Evolutionary conservation across 2,329 filamentous ascomycete species (phyloP).

Genomic region (Xylariaceae sp.): DNA sequence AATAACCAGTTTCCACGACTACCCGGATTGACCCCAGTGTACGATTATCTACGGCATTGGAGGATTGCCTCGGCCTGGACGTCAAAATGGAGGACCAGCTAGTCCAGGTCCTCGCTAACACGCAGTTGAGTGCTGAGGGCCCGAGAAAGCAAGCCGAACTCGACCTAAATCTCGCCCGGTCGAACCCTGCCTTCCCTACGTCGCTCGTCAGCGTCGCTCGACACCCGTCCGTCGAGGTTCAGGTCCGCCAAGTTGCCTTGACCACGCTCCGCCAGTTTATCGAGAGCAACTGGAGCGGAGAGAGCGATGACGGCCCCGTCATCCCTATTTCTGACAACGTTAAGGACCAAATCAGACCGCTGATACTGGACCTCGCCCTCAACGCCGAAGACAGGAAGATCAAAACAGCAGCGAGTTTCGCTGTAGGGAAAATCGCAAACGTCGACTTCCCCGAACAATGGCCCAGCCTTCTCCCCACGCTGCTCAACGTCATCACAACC

Average conservation of each 20-base stretch:
- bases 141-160: constrained; percentile 82
- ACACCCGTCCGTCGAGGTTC: constrained; percentile 65
- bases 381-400: constrained; percentile 72
- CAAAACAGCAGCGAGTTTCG: constrained; percentile 70
- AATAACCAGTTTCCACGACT: too few species aligned
- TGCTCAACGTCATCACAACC: constrained; percentile 70
- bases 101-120: constrained; percentile 79
- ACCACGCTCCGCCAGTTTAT: constrained; percentile 78
- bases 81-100: constrained; percentile 81
- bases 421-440: constrained; percentile 89
- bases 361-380: constrained; percentile 72
- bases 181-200: constrained; percentile 66
- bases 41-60: too few species aligned
- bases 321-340: constrained; percentile 66
- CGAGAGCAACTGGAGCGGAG: constrained; percentile 74
- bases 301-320: constrained; percentile 60
- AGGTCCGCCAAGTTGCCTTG: constrained; percentile 78
- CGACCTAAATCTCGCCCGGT: constrained; percentile 67
- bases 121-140: constrained; percentile 69
- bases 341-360: constrained; percentile 67
- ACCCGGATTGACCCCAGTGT: too few species aligned
- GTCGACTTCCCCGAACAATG: constrained; percentile 92
- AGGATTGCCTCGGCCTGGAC: constrained; percentile 5
- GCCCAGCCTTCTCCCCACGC: constrained; percentile 78
- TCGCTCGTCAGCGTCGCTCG: constrained; percentile 76